Evolutionary conservation across 106 monocot species (phyloP).

Genomic region (Cymbidium sinense): DNA sequence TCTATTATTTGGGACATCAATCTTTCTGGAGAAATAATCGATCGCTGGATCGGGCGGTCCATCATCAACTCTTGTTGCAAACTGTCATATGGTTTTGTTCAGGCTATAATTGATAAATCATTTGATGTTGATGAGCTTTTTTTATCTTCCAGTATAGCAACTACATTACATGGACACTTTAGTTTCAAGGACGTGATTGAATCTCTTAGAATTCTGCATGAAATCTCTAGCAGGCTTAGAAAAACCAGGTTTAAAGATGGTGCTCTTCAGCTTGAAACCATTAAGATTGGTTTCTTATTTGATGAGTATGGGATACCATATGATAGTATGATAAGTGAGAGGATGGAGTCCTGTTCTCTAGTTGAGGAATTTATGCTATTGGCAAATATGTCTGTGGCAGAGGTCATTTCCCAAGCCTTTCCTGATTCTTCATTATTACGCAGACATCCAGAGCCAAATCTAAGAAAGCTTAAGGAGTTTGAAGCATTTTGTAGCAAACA

Average conservation of each 20-base stretch:
- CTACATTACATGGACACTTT: constrained; percentile 42
- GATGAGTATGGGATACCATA: constrained; percentile 74
- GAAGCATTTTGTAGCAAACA: constrained; percentile 69
- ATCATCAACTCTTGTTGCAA: constrained; percentile 83
- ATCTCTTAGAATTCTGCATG: constrained; percentile 51
- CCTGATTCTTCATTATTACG: constrained; percentile 74
- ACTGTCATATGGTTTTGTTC: constrained; percentile 82
- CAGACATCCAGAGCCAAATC: constrained; percentile 87
- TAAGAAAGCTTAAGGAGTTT: constrained; percentile 77
- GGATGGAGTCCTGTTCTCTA: constrained; percentile 56
- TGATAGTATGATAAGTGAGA: constrained; percentile 42
- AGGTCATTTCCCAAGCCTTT: constrained; percentile 70
- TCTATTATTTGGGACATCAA: constrained; percentile 81
- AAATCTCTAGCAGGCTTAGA: constrained; percentile 54
- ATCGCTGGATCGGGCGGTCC: constrained; percentile 81
- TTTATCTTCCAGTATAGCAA: constrained; percentile 15
- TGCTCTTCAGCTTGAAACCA: constrained; percentile 62
- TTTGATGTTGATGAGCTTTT: constrained; percentile 7
- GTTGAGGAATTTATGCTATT: constrained; percentile 91
- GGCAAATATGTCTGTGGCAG: constrained; percentile 73
- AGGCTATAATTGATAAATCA: constrained; percentile 56
- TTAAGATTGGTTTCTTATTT: constrained; percentile 68
- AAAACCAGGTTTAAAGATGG: constrained; percentile 70
- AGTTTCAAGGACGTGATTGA: constrained; percentile 42
- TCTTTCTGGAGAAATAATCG: constrained; percentile 47